Evolutionary conservation across 805 yeast species (phyloP).

Genomic region (Citeromyces nyonsensis): DNA sequence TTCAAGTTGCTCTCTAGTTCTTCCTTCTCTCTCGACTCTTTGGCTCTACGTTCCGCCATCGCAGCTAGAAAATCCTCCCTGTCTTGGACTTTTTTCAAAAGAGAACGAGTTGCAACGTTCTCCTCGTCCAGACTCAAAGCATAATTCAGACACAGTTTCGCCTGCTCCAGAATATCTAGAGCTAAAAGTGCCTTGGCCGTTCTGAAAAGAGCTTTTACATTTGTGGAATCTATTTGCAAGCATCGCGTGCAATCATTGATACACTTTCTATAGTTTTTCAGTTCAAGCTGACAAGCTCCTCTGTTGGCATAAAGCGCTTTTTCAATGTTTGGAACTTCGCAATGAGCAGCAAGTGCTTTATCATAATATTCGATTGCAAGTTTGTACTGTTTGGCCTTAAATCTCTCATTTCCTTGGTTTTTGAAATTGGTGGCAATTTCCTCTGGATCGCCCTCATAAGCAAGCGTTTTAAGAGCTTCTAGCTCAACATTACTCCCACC

Average conservation of each 20-base stretch:
- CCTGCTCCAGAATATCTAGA: constrained; percentile 59
- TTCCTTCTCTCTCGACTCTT: constrained; percentile 22
- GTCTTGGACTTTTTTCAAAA: constrained; percentile 22
- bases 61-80: constrained; percentile 10
- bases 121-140: constrained; percentile 47
- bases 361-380: constrained; percentile 70
- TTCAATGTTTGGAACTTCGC: constrained; percentile 37
- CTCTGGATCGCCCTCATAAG: constrained; percentile 90
- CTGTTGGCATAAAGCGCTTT: constrained; percentile 62
- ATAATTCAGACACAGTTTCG: constrained; percentile 45
- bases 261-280: constrained; percentile 73
- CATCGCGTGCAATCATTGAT: constrained; percentile 76
- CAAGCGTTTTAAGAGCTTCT: constrained; percentile 84
- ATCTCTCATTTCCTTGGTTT: constrained; percentile 85
- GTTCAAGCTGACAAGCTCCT: constrained; percentile 83
- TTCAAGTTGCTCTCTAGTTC: constrained; percentile 26
- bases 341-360: constrained; percentile 61
- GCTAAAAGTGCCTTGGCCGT: constrained; percentile 69
- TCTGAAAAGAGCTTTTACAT: constrained; percentile 74
- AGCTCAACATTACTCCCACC: constrained; percentile 62
- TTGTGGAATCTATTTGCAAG: constrained; percentile 45
- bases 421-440: constrained; percentile 85
- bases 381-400: constrained; percentile 50
- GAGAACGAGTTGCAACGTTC: constrained; percentile 35
- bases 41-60: constrained; percentile 13